phyloP scores from a whole-genome alignment of 441 rosid species.

The Bocquillonia castaneifolia region DNA sequence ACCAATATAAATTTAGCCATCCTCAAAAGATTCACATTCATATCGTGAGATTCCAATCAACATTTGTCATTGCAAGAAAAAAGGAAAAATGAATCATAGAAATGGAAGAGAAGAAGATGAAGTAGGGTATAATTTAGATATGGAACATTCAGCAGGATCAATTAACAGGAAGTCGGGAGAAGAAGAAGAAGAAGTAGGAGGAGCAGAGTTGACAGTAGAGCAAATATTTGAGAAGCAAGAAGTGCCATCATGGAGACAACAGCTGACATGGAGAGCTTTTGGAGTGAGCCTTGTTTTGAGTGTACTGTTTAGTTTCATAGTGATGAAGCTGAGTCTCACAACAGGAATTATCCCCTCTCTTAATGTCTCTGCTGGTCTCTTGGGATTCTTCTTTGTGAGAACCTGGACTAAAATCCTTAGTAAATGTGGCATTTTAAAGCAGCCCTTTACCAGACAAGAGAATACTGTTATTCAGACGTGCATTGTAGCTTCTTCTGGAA shows the following conservation, averaged over 20 bases:
- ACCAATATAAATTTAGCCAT: background rate
- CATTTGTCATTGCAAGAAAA: background rate
- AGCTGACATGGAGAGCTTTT: conserved; percentile 14
- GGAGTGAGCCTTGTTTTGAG: conserved; percentile 14
- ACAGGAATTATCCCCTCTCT: conserved; percentile 20
- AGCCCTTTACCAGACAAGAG: conserved; percentile 17
- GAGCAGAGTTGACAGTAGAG: conserved; percentile 11
- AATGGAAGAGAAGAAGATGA: background rate
- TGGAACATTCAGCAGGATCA: background rate
- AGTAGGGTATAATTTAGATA: background rate
- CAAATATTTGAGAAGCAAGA: conserved; percentile 13
- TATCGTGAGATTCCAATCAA: background rate
- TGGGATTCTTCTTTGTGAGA: conserved; percentile 18
- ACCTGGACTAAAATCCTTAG: conserved; percentile 16
- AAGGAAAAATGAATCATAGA: background rate
- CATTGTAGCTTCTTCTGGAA: conserved; percentile 16
- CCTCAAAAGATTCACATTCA: background rate
- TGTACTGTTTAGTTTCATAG: conserved; percentile 14
- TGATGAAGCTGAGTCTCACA: conserved; percentile 17
- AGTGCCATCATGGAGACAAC: conserved; percentile 19
- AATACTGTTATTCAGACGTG: conserved; percentile 20
- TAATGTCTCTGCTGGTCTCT: conserved; percentile 19
- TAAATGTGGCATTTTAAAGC: conserved; percentile 11
- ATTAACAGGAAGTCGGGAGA: background rate
- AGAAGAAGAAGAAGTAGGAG: conserved; percentile 2